Evolutionary conservation across 352 stramenopile genomes (phyloP).

Genomic region (Pythium monospermum): DNA sequence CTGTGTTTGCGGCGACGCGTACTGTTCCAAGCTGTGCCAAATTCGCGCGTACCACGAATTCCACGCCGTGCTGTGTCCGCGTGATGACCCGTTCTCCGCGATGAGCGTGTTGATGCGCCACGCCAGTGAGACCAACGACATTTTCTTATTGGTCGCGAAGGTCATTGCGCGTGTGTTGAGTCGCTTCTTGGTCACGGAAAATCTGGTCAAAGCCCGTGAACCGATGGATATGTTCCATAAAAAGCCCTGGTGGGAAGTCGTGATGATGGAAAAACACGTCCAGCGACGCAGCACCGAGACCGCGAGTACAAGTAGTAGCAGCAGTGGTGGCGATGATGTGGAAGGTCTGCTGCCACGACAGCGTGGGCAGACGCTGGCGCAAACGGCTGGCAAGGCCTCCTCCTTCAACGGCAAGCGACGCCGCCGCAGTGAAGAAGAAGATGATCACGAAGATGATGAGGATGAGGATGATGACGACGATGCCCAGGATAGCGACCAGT

Average conservation of each 20-base stretch:
- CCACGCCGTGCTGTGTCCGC: slow-evolving; percentile 73
- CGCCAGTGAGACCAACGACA: slow-evolving; percentile 87
- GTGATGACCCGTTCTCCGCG: slow-evolving; percentile 48
- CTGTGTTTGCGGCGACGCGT: slow-evolving; percentile 72
- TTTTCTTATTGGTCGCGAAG: slow-evolving; percentile 86
- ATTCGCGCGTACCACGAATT: slow-evolving; percentile 62
- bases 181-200: slow-evolving; percentile 44
- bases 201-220: slow-evolving; percentile 52
- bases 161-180: slow-evolving; percentile 73
- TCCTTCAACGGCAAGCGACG: background rate
- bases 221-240: slow-evolving; percentile 90
- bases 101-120: slow-evolving; percentile 67
- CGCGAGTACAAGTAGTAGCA: slow-evolving; percentile 25
- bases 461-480: slow-evolving; percentile 11
- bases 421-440: background rate
- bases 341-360: too few species aligned
- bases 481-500: slow-evolving; percentile 16
- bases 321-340: background rate
- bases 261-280: slow-evolving; percentile 56
- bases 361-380: background rate
- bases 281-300: slow-evolving; percentile 27
- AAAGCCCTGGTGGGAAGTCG: slow-evolving; percentile 87
- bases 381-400: background rate
- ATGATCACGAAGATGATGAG: background rate
- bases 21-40: slow-evolving; percentile 80